Conservation (phyloP, 2,329 filamentous ascomycete genomes). For the Pseudogymnoascus sp. region DNA sequence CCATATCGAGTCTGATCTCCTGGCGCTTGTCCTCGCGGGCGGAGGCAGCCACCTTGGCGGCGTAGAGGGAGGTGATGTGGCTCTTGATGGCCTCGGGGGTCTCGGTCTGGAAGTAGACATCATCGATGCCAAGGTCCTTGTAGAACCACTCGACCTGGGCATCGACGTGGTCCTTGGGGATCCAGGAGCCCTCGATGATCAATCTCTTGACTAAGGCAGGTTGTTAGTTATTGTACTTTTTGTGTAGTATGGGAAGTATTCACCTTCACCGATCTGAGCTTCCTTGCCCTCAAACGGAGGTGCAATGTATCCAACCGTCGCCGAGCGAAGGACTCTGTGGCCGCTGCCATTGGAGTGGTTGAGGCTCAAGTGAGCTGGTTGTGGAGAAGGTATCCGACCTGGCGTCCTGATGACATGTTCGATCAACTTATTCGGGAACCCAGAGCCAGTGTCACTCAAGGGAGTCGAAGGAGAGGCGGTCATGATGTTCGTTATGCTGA, state of each 20-base stretch:
- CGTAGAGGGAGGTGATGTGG: conserved; percentile 93
- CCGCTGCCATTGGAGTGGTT: conserved; percentile 37
- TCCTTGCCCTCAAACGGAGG: conserved; percentile 89
- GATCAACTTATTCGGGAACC: conserved; percentile 16
- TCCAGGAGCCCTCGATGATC: conserved; percentile 73
- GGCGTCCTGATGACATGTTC: conserved; percentile 24
- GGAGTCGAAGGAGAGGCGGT: background rate
- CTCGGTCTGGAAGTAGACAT: conserved; percentile 96
- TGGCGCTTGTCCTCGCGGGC: conserved; percentile 88
- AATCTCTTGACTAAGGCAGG: conserved; percentile 61
- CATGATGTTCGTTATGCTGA: background rate
- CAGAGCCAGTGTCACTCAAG: background rate
- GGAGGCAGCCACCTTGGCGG: conserved; percentile 90
- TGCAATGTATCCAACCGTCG: conserved; percentile 88
- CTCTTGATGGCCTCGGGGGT: conserved; percentile 77
- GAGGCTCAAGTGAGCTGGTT: conserved; percentile 76
- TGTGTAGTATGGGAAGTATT: conserved; percentile 5
- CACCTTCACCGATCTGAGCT: conserved; percentile 60
- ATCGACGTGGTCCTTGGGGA: conserved; percentile 74
- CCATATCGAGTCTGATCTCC: conserved; percentile 93
- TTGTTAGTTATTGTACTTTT: background rate
- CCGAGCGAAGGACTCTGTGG: conserved; percentile 72
- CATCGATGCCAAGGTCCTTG: conserved; percentile 92
- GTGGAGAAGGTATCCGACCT: conserved; percentile 57
- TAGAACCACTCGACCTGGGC: conserved; percentile 95